Evolutionary conservation across 2,329 filamentous ascomycete genomes (phyloP).

Genomic region (Xylariaceae sp.): DNA sequence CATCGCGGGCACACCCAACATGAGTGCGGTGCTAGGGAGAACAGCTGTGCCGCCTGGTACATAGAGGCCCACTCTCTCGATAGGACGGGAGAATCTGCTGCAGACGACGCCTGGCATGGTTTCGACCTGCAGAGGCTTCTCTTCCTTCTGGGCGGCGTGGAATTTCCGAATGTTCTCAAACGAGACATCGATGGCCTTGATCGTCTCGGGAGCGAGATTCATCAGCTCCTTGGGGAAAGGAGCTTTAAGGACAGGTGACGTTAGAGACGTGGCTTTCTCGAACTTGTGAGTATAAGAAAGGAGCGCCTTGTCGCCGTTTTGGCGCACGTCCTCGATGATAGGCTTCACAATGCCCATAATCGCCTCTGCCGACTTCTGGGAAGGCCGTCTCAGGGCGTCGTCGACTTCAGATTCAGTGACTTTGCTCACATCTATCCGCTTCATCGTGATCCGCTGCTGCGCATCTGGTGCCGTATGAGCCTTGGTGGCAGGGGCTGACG

Average conservation of each 20-base stretch:
- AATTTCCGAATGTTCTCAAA: slow-evolving; percentile 94
- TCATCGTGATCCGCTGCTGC: slow-evolving; percentile 74
- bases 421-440: slow-evolving; percentile 63
- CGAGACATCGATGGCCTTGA: slow-evolving; percentile 85
- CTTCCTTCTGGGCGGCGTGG: slow-evolving; percentile 84
- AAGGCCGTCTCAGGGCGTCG: slow-evolving; percentile 77
- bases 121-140: slow-evolving; percentile 77
- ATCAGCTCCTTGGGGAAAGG: slow-evolving; percentile 84
- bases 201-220: slow-evolving; percentile 77
- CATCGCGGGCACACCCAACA: slow-evolving; percentile 97
- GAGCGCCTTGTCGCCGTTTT: slow-evolving; percentile 79
- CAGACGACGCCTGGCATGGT: slow-evolving; percentile 97
- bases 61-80: slow-evolving; percentile 94
- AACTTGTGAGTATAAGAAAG: slow-evolving; percentile 97
- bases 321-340: slow-evolving; percentile 82
- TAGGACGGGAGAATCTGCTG: slow-evolving; percentile 85
- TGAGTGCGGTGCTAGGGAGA: slow-evolving; percentile 92
- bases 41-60: slow-evolving; percentile 95
- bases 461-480: slow-evolving; percentile 35
- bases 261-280: slow-evolving; percentile 88
- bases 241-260: slow-evolving; percentile 80
- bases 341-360: slow-evolving; percentile 88
- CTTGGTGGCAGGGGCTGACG: slow-evolving; percentile 34
- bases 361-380: slow-evolving; percentile 88
- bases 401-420: slow-evolving; percentile 61